Evolutionary conservation across 805 yeast genomes (phyloP).

Genomic region (Jamesozyma spencerorum): DNA sequence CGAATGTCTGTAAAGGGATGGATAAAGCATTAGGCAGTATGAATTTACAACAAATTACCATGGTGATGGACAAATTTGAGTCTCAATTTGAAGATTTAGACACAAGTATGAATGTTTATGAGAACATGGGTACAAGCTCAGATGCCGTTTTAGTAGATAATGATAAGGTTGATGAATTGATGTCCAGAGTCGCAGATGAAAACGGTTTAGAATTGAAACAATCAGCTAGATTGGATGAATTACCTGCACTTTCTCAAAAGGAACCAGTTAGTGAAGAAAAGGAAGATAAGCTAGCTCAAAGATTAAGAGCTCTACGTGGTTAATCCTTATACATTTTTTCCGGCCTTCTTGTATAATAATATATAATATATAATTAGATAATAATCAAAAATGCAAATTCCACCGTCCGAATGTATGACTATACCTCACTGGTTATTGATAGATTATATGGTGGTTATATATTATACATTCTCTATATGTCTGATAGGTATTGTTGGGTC

Average conservation of each 20-base stretch:
- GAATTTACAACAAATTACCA: conserved; percentile 86
- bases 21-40: conserved; percentile 90
- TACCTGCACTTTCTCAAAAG: conserved; percentile 48
- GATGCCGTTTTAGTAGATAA: conserved; percentile 88
- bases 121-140: conserved; percentile 77
- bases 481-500: background rate
- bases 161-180: conserved; percentile 83
- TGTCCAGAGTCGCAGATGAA: conserved; percentile 92
- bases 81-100: conserved; percentile 92
- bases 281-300: conserved; percentile 80
- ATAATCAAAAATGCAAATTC: too few species aligned
- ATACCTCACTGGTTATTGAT: background rate
- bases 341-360: background rate
- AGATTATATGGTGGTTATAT: background rate
- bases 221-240: conserved; percentile 44
- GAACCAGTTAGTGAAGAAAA: conserved; percentile 52
- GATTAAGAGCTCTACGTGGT: conserved; percentile 75
- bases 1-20: conserved; percentile 89
- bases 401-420: too few species aligned
- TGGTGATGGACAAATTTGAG: conserved; percentile 96
- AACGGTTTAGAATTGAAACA: conserved; percentile 92
- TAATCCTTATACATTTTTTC: conserved; percentile 8
- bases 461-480: conserved; percentile 1
- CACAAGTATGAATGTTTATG: conserved; percentile 87
- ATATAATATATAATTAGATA: too few species aligned